A percentile compares a stretch with the other conserved stretches of the same genome.
These are phyloP conservation scores for Fusarium tupiense DNA, from an alignment of 2,329 filamentous ascomycete genomes.

Conservation along the genomic window DNA sequence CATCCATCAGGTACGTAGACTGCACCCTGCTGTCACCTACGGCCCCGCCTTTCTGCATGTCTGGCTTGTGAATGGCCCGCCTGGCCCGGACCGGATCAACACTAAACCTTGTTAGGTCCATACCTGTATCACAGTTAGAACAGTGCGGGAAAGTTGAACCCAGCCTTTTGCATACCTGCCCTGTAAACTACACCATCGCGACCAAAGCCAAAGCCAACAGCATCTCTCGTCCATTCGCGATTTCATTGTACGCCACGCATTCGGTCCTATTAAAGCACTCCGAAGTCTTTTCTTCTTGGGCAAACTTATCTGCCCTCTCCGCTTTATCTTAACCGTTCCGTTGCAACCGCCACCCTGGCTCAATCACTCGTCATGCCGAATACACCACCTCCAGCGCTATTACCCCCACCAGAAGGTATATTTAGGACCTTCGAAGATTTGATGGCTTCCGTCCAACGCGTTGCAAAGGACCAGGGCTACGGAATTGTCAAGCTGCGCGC, in stretches of 20 bases:
- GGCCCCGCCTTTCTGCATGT: conserved; percentile 25
- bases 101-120: conserved; percentile 50
- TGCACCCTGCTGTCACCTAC: conserved; percentile 9
- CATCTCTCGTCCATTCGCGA: conserved; percentile 35
- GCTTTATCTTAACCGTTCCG: conserved; percentile 42
- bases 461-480: conserved; percentile 70
- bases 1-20: conserved; percentile 26
- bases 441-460: conserved; percentile 65
- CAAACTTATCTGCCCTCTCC: conserved; percentile 32
- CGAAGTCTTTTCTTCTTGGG: conserved; percentile 10
- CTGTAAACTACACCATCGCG: conserved; percentile 29
- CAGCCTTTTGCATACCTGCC: conserved; percentile 46
- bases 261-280: conserved; percentile 14
- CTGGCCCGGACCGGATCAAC: conserved; percentile 51
- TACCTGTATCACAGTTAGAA: conserved; percentile 41
- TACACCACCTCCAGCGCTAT: conserved; percentile 59
- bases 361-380: conserved; percentile 55
- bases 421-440: conserved; percentile 69
- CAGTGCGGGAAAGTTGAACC: conserved; percentile 56
- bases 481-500: conserved; percentile 70
- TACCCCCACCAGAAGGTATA: conserved; percentile 68
- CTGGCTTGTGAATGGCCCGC: conserved; percentile 44
- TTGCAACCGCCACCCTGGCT: conserved; percentile 47
- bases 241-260: conserved; percentile 20
- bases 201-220: conserved; percentile 40